phyloP scores from a whole-genome alignment of 352 stramenopile genomes.

The Globisporangium heterothallicum region DNA sequence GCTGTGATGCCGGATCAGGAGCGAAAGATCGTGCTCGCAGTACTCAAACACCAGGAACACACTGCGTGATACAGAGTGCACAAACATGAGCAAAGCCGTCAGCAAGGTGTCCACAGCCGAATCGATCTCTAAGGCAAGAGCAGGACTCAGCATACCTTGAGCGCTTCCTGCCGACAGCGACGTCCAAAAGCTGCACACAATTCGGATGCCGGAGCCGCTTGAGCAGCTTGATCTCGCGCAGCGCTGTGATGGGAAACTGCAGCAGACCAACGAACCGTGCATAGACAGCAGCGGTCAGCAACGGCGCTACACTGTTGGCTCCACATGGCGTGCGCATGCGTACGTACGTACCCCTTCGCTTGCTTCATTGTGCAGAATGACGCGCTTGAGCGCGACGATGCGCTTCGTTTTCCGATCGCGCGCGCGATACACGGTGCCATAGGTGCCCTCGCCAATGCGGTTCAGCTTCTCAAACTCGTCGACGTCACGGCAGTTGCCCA shows the following conservation, averaged over 20 bases:
- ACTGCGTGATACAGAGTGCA: conserved; percentile 22
- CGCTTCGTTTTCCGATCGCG: conserved; percentile 49
- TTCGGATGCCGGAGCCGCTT: conserved; percentile 65
- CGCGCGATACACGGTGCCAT: conserved; percentile 89
- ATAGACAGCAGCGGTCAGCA: no score
- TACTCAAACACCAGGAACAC: conserved; percentile 92
- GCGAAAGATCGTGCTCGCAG: conserved; percentile 78
- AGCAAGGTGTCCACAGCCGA: no score
- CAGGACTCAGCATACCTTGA: conserved; percentile 27
- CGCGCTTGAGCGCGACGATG: conserved; percentile 90
- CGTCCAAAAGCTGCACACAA: conserved; percentile 67
- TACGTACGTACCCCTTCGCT: conserved; percentile 73
- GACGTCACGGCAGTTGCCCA: conserved; percentile 48
- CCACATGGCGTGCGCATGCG: no score
- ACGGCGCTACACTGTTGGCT: no score
- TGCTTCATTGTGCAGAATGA: conserved; percentile 88
- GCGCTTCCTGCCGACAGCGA: conserved; percentile 62
- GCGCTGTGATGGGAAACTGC: conserved; percentile 72
- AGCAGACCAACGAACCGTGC: not conserved
- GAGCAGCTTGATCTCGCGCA: conserved; percentile 73
- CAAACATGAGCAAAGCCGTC: not conserved
- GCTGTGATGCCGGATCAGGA: conserved; percentile 55
- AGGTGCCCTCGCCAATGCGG: conserved; percentile 78
- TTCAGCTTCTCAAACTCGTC: conserved; percentile 75
- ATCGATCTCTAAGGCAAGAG: not conserved